These are phyloP conservation scores for Grammothele lineata DNA, from an alignment of 768 basidiomycete genomes.

Conservation along the genomic window DNA sequence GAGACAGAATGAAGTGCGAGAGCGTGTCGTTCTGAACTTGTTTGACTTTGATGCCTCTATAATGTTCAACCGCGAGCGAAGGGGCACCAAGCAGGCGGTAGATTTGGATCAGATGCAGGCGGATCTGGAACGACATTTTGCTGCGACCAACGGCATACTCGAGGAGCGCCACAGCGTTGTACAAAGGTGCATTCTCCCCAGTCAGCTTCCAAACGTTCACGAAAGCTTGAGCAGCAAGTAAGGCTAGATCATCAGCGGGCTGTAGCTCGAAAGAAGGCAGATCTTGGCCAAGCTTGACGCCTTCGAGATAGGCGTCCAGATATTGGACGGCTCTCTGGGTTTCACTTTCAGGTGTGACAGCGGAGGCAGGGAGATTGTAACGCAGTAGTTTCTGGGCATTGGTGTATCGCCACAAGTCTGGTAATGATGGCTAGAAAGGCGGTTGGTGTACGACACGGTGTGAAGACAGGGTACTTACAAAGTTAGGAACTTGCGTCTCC, in stretches of 20 bases:
- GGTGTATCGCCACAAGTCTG: conserved; percentile 62
- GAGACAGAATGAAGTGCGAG: conserved; percentile 75
- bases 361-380: conserved; percentile 43
- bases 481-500: conserved; percentile 34
- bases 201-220: conserved; percentile 60
- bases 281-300: conserved; percentile 59
- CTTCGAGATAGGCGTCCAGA: conserved; percentile 58
- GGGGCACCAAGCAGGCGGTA: conserved; percentile 81
- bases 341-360: conserved; percentile 58
- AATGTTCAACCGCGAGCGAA: conserved; percentile 71
- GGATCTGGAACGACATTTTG: conserved; percentile 75
- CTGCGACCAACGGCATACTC: conserved; percentile 72
- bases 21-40: conserved; percentile 88
- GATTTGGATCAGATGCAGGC: conserved; percentile 72
- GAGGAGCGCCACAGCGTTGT: conserved; percentile 58
- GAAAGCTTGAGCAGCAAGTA: conserved; percentile 67
- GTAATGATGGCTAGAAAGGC: conserved; percentile 38
- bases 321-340: conserved; percentile 46
- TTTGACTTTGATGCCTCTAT: conserved; percentile 71
- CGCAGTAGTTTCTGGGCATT: conserved; percentile 77
- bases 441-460: too few species aligned
- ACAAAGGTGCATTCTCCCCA: conserved; percentile 53
- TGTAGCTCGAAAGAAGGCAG: conserved; percentile 78
- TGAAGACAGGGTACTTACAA: conserved; percentile 38
- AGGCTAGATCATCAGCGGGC: conserved; percentile 79